A percentile compares a stretch with the other conserved stretches of the same genome.
phyloP scores from a whole-genome alignment of 2,329 filamentous ascomycete species.

The Akanthomyces uredinophilus region DNA sequence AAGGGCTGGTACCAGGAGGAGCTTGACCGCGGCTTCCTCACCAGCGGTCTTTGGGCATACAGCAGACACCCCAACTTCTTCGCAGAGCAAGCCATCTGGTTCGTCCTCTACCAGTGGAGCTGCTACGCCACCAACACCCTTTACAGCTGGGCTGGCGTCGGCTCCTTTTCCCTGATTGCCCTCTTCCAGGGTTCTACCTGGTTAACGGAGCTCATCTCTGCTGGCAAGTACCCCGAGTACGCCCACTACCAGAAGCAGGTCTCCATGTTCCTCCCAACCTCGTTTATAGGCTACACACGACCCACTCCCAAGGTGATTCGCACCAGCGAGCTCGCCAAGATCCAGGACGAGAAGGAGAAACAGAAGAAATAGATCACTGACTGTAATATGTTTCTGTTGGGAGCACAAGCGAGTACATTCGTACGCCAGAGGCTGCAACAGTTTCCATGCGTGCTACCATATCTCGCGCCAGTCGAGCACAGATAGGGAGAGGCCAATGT shows the following conservation, averaged over 20 bases:
- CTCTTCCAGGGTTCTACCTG: slow-evolving; percentile 87
- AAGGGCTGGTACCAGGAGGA: slow-evolving; percentile 62
- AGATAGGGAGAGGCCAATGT: too few relatives aligned
- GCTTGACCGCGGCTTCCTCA: slow-evolving; percentile 84
- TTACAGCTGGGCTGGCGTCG: slow-evolving; percentile 74
- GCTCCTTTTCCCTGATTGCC: slow-evolving; percentile 63
- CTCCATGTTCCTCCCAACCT: slow-evolving; percentile 72
- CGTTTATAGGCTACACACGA: slow-evolving; percentile 37
- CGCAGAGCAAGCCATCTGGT: slow-evolving; percentile 87
- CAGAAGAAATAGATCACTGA: slow-evolving; percentile 21
- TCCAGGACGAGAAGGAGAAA: slow-evolving; percentile 37
- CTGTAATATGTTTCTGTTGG: not conserved
- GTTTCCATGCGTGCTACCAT: not conserved
- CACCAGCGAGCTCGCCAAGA: slow-evolving; percentile 46
- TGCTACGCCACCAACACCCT: slow-evolving; percentile 66
- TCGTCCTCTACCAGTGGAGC: slow-evolving; percentile 81
- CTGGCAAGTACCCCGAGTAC: slow-evolving; percentile 85
- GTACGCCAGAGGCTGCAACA: too few relatives aligned
- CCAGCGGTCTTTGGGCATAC: slow-evolving; percentile 78
- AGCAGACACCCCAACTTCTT: slow-evolving; percentile 93
- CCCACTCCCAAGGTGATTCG: slow-evolving; percentile 39
- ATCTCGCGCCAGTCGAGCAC: not conserved
- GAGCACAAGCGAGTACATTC: too few relatives aligned
- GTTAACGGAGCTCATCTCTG: slow-evolving; percentile 78
- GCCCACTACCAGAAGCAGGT: slow-evolving; percentile 76